Evolutionary conservation across 345 rosid species (phyloP).

Genomic region (Microcos paniculata): DNA sequence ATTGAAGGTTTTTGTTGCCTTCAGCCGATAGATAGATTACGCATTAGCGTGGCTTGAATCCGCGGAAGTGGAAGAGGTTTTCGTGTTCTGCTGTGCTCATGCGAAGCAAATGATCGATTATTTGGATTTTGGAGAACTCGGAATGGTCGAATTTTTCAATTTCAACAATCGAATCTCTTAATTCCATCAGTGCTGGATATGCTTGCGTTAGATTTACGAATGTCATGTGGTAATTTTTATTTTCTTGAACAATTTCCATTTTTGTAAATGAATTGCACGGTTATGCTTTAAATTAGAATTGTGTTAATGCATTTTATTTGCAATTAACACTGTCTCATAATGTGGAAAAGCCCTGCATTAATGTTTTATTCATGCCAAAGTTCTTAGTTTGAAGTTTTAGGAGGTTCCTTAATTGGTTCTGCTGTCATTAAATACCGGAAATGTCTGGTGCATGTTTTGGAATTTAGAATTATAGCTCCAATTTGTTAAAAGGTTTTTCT

Average conservation of each 20-base stretch:
- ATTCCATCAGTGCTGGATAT: constrained; percentile 89
- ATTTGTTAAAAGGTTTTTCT: background rate
- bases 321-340: too few relatives aligned
- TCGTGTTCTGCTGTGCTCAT: constrained; percentile 94
- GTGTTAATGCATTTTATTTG: too few relatives aligned
- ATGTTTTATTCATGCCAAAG: too few relatives aligned
- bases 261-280: too few relatives aligned
- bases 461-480: background rate
- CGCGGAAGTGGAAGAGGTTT: constrained; percentile 88
- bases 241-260: too few relatives aligned
- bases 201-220: constrained; percentile 86
- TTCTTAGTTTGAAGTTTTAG: background rate
- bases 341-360: too few relatives aligned
- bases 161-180: constrained; percentile 72
- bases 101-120: constrained; percentile 72
- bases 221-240: constrained; percentile 59
- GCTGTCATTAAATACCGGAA: background rate
- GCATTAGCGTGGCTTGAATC: constrained; percentile 91
- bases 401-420: background rate
- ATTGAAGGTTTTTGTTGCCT: constrained; percentile 72
- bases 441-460: too few relatives aligned
- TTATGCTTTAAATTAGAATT: too few relatives aligned
- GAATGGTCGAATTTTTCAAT: constrained; percentile 69
- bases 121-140: constrained; percentile 71
- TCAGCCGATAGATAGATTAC: constrained; percentile 91